Evolutionary conservation across 192 early-diverging fungal species (phyloP), one percentile per base, ranked within the genome.

Genomic region (Backusella parvicylindrica): DNA sequence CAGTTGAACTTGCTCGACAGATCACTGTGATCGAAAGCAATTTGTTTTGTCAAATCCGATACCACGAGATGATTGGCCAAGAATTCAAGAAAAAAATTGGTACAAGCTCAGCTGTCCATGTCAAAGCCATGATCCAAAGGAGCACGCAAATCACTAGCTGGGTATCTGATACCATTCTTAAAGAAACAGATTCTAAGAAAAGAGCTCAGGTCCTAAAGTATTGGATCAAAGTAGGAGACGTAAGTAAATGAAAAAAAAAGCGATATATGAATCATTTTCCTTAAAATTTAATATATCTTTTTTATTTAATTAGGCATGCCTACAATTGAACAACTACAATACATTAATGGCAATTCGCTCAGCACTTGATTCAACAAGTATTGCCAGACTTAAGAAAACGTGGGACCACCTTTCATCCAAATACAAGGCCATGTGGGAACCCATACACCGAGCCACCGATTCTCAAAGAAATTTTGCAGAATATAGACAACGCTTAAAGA

Each of bases 1-100:
- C 94, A 1, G 38, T 89, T 7, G 94, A 96, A 81, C 85, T 96
- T 0, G 95, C 95, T 1, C 87, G 94, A 68, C 95, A 96, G 81
- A 77, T 96, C 33, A 96, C 95, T 8, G 82, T 96, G 6, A 86
- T 95, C 85, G 93, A 95, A 68, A 87, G 84, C 71, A 82, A 79
- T 36, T 83, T 88, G 65, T 96, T 89, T 72, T 85, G 86, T 73
- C 82, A 85, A 73, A 89, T 96, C 76, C 84, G 86, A 64, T 90
- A 92, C 11, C 79, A 77, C 43, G 95, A 96, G 83, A 84, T 94
- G 41, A 81, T 96, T 68, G 88, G 88, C 71, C 90, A 94, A 79
- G 89, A 89, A 64, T 79, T 79, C 73, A 79, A 70, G 30, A 91
- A 87, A 63, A 87, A 89, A 30, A 56, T 70, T 2, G 72, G 74